Conservation (phyloP, 2,329 filamentous ascomycete genomes). For the Dactylellina haptotyla region DNA sequence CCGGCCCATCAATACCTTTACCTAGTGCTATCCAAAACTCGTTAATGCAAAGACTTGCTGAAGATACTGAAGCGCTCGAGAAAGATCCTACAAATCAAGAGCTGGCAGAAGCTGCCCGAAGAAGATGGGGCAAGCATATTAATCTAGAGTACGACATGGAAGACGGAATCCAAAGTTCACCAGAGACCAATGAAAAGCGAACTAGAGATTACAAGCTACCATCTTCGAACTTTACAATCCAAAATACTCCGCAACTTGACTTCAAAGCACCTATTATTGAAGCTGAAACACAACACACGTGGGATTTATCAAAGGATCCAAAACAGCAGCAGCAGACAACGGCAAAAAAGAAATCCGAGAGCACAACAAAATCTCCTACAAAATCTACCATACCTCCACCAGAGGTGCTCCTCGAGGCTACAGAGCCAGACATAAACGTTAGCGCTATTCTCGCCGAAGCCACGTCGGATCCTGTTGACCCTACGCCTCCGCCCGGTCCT, state of each 20-base stretch:
- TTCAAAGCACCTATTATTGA: background rate
- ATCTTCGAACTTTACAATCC: background rate
- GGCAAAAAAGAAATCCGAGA: too few species aligned
- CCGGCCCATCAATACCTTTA: background rate
- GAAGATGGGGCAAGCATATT: background rate
- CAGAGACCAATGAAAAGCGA: background rate
- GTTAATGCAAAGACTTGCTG: constrained; percentile 1
- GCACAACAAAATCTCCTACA: too few species aligned
- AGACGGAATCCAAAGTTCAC: background rate
- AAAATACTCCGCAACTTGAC: background rate
- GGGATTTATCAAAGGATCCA: background rate
- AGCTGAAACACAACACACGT: background rate
- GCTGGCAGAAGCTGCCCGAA: background rate
- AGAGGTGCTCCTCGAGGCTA: too few species aligned
- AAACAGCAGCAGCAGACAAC: too few species aligned
- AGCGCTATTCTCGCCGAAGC: too few species aligned
- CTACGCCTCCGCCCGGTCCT: too few species aligned
- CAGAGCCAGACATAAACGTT: too few species aligned
- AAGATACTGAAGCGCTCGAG: background rate
- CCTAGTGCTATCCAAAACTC: background rate
- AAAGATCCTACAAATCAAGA: background rate
- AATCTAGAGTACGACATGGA: background rate
- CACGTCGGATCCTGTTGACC: too few species aligned
- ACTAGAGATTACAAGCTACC: background rate
- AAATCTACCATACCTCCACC: too few species aligned